Evolutionary conservation across 2,329 filamentous ascomycete genomes (phyloP).

Genomic region (Colletotrichum musae): DNA sequence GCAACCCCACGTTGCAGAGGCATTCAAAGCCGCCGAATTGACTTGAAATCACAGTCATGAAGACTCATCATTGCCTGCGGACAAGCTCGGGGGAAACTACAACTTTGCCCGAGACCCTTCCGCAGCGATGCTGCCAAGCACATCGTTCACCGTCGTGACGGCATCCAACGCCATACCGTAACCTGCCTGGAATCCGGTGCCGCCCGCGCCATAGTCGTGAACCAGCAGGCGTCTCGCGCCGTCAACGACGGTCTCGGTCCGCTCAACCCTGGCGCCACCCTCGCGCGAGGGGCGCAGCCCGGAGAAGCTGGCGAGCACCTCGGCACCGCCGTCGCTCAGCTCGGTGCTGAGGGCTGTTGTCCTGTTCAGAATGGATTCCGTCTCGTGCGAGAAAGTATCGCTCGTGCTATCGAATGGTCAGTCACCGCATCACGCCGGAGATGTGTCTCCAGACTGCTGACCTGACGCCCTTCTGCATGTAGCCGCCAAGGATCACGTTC

Average conservation of each 20-base stretch:
- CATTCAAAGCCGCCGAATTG: conserved; percentile 5
- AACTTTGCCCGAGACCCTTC: background rate
- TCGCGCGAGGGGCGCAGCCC: conserved; percentile 54
- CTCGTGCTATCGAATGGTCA: conserved; percentile 2
- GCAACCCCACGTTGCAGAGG: conserved; percentile 39
- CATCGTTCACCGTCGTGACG: conserved; percentile 48
- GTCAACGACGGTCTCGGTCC: conserved; percentile 50
- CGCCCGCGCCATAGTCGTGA: conserved; percentile 62
- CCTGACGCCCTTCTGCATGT: conserved; percentile 54
- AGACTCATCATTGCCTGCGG: too few species aligned
- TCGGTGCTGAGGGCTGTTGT: conserved; percentile 49
- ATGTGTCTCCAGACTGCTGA: conserved; percentile 21
- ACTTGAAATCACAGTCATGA: background rate
- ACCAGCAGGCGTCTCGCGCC: conserved; percentile 48
- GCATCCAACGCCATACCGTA: conserved; percentile 57
- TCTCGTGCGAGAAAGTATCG: conserved; percentile 48
- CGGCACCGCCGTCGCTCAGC: conserved; percentile 44
- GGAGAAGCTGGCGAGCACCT: conserved; percentile 51
- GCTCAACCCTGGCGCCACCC: conserved; percentile 61
- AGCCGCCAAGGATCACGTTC: conserved; percentile 56
- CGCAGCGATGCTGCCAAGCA: conserved; percentile 38
- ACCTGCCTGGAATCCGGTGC: conserved; percentile 61
- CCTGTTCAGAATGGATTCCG: conserved; percentile 54
- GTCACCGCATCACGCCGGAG: background rate
- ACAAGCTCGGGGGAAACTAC: too few species aligned